These are phyloP conservation scores for Nannochloropsis gaditana DNA, from an alignment of 108 stramenopile genomes.

Conservation along the genomic window DNA sequence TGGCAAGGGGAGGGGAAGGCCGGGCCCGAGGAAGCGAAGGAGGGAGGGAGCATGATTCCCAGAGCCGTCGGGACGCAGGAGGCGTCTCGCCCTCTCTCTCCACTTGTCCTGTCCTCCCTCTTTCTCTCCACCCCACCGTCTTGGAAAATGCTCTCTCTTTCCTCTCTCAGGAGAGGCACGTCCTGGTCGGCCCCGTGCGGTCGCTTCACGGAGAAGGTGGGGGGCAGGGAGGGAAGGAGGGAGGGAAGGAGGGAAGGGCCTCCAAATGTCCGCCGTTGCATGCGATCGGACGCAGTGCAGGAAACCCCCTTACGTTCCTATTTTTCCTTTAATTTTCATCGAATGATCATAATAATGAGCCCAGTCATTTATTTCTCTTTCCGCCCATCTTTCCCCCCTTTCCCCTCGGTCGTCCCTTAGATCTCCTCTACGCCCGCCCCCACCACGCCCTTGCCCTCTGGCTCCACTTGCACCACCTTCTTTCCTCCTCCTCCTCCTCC, in stretches of 20 bases:
- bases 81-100: too few species aligned
- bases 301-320: not conserved
- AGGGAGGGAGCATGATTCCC: not conserved
- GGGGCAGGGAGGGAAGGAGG: slow-evolving; percentile 5
- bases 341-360: too few species aligned
- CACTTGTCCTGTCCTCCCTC: too few species aligned
- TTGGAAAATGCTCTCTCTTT: too few species aligned
- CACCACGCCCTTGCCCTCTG: too few species aligned
- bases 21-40: not conserved
- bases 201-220: not conserved
- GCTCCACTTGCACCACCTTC: too few species aligned
- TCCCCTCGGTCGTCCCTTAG: too few species aligned
- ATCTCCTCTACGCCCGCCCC: too few species aligned
- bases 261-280: too few species aligned
- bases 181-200: not conserved
- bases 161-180: too few species aligned
- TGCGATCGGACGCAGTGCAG: not conserved
- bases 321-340: not conserved
- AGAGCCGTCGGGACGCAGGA: not conserved
- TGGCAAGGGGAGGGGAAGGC: not conserved
- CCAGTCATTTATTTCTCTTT: not conserved
- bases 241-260: not conserved
- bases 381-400: not conserved
- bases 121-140: too few species aligned
- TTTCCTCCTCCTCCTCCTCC: too few species aligned